A percentile compares a stretch with the other conserved stretches of the same genome.
phyloP scores from a whole-genome alignment of 2,329 filamentous ascomycete species.

The Monilinia fructigena region DNA sequence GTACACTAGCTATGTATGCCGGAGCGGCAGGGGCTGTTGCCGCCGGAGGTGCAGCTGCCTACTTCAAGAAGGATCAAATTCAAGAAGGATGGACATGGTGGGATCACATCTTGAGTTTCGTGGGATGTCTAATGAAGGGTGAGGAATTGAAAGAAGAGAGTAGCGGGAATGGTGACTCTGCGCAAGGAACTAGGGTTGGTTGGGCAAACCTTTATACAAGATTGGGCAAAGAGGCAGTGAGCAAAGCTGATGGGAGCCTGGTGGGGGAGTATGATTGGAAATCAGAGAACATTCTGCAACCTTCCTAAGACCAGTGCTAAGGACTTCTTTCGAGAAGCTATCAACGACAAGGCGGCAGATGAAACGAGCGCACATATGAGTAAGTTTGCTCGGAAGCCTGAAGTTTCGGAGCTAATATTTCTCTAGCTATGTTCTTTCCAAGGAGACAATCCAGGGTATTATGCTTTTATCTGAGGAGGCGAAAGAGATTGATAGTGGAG shows the following conservation, averaged over 20 bases:
- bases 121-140: conserved; percentile 81
- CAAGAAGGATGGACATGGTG: conserved; percentile 74
- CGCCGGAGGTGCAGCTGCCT: conserved; percentile 80
- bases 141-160: conserved; percentile 76
- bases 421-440: conserved; percentile 68
- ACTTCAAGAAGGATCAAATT: conserved; percentile 79
- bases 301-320: conserved; percentile 59
- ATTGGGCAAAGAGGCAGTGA: conserved; percentile 66
- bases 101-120: conserved; percentile 92
- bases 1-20: conserved; percentile 80
- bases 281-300: conserved; percentile 84
- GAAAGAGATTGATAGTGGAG: conserved; percentile 59
- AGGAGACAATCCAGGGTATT: conserved; percentile 71
- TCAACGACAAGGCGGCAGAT: conserved; percentile 77
- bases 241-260: conserved; percentile 50
- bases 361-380: conserved; percentile 79
- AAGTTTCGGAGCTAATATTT: conserved; percentile 24
- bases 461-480: conserved; percentile 63
- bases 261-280: conserved; percentile 60
- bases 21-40: conserved; percentile 81
- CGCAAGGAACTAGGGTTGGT: conserved; percentile 65
- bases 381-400: conserved; percentile 42
- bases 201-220: conserved; percentile 87
- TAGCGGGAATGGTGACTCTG: conserved; percentile 65
- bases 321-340: conserved; percentile 64